Evolutionary conservation across 2,329 filamentous ascomycete species (phyloP).

Genomic region (Xylariomycetidae sp.): DNA sequence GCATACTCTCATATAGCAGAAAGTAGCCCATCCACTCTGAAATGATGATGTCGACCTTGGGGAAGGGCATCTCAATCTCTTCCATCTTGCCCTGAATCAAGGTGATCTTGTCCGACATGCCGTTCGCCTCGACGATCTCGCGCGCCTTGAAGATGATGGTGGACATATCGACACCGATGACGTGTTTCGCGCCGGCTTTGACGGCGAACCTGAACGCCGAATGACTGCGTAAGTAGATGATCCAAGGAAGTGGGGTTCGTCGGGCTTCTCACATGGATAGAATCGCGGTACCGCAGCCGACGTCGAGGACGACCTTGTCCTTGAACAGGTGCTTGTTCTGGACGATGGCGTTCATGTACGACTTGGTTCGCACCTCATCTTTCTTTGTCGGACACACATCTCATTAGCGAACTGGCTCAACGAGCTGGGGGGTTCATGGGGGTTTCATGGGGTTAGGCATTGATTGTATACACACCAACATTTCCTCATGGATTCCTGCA

Average conservation of each 20-base stretch:
- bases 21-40: slow-evolving; percentile 99
- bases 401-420: slow-evolving; percentile 17
- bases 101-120: slow-evolving; percentile 92
- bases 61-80: slow-evolving; percentile 87
- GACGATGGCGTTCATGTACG: slow-evolving; percentile 95
- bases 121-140: slow-evolving; percentile 90
- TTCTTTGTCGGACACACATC: slow-evolving; percentile 53
- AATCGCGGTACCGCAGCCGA: slow-evolving; percentile 95
- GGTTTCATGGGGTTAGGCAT: too few species aligned
- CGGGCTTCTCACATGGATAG: slow-evolving; percentile 79
- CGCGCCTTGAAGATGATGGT: slow-evolving; percentile 98
- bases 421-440: slow-evolving; percentile 10
- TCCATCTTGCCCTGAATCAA: slow-evolving; percentile 99
- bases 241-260: slow-evolving; percentile 1
- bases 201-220: slow-evolving; percentile 75
- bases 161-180: slow-evolving; percentile 99
- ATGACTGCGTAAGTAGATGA: slow-evolving; percentile 6
- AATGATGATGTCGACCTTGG: slow-evolving; percentile 98
- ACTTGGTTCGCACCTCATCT: slow-evolving; percentile 95
- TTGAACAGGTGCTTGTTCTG: slow-evolving; percentile 96
- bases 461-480: slow-evolving; percentile 89
- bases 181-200: slow-evolving; percentile 93
- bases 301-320: slow-evolving; percentile 80
- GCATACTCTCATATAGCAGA: slow-evolving; percentile 96
- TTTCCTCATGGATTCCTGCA: slow-evolving; percentile 91